Conservation (phyloP, 2,329 filamentous ascomycete species). For the Teratosphaeria destructans region DNA sequence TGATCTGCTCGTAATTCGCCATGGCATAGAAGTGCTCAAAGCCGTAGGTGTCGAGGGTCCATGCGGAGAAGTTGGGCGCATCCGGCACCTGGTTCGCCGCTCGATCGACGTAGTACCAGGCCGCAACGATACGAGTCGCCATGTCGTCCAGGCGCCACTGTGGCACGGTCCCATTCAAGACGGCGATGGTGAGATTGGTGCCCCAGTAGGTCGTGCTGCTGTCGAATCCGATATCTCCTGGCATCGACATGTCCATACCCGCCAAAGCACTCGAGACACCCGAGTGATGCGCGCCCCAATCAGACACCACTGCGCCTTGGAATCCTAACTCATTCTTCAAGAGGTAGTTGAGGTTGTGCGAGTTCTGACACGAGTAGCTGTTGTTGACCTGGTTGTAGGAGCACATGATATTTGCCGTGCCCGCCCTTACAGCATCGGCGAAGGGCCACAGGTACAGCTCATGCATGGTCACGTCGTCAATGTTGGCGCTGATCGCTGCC, state of each 20-base stretch:
- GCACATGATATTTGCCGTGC: slow-evolving; percentile 44
- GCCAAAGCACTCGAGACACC: slow-evolving; percentile 57
- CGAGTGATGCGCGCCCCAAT: slow-evolving; percentile 61
- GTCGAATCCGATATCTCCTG: slow-evolving; percentile 70
- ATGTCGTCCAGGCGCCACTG: slow-evolving; percentile 84
- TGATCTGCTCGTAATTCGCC: slow-evolving; percentile 54
- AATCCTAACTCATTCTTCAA: slow-evolving; percentile 73
- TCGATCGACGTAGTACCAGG: slow-evolving; percentile 54
- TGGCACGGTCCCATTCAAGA: slow-evolving; percentile 81
- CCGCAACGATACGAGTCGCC: slow-evolving; percentile 67
- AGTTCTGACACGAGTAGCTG: slow-evolving; percentile 71
- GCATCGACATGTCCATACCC: slow-evolving; percentile 82
- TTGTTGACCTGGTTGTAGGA: slow-evolving; percentile 73
- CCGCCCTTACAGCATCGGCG: slow-evolving; percentile 40
- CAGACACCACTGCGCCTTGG: slow-evolving; percentile 66
- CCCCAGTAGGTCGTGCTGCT: slow-evolving; percentile 45
- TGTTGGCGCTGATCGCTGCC: slow-evolving; percentile 46
- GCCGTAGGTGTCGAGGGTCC: slow-evolving; percentile 68
- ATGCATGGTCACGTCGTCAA: slow-evolving; percentile 52
- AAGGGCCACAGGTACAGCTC: slow-evolving; percentile 35
- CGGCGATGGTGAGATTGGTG: slow-evolving; percentile 72
- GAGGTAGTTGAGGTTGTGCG: slow-evolving; percentile 61
- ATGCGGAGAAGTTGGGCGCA: slow-evolving; percentile 69
- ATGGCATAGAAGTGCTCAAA: slow-evolving; percentile 54
- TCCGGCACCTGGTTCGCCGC: slow-evolving; percentile 44